Conservation (phyloP, 2,329 filamentous ascomycete species). For the Botrytis galanthina region DNA sequence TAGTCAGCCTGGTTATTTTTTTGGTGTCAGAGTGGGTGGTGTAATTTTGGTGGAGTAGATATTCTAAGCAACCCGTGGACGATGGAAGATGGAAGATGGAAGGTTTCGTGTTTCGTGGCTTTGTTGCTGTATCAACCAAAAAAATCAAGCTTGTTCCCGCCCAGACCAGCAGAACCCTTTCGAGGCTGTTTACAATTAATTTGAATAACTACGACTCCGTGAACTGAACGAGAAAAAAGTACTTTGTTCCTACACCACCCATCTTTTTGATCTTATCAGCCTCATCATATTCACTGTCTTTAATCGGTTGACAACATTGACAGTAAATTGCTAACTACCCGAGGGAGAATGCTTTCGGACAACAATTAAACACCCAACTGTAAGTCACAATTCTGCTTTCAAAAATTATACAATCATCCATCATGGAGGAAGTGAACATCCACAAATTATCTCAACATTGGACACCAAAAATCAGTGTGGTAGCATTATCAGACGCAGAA, state of each 20-base stretch:
- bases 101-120: not conserved
- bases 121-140: slow-evolving; percentile 17
- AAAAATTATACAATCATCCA: not conserved
- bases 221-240: not conserved
- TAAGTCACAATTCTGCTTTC: slow-evolving; percentile 15
- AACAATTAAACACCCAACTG: slow-evolving; percentile 5
- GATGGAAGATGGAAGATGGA: not conserved
- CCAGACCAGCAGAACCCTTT: slow-evolving; percentile 2
- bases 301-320: not conserved
- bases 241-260: not conserved
- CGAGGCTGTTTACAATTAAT: slow-evolving; percentile 16
- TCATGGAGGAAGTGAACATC: slow-evolving; percentile 15
- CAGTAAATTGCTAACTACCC: not conserved
- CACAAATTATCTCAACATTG: slow-evolving; percentile 4
- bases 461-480: not conserved
- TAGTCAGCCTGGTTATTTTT: not conserved
- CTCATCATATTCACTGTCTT: slow-evolving; percentile 11
- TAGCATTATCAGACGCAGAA: not conserved
- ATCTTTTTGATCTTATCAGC: slow-evolving; percentile 12
- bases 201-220: not conserved
- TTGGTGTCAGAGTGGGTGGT: not conserved
- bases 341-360: not conserved
- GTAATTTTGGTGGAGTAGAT: not conserved
- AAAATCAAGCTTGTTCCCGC: slow-evolving; percentile 9
- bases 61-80: no score